A percentile compares a stretch with the other conserved stretches of the same genome.
Evolutionary conservation across 2,329 filamentous ascomycete species (phyloP).

Genomic region (Clarireedia monteithiana): DNA sequence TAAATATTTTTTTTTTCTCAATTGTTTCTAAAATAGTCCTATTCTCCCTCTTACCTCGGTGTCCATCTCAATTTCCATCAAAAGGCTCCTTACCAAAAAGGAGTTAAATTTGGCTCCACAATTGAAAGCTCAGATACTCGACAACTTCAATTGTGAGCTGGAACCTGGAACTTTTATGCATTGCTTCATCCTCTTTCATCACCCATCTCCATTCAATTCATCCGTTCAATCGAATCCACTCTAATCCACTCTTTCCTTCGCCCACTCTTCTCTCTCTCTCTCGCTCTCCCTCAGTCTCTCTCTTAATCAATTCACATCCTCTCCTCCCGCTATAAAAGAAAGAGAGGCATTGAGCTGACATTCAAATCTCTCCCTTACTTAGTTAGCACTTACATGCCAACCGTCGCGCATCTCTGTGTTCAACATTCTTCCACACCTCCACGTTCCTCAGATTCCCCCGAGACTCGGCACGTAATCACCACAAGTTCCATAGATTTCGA

Average conservation of each 20-base stretch:
- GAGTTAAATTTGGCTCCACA: constrained; percentile 10
- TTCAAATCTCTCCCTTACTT: constrained; percentile 18
- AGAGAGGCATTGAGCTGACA: constrained; percentile 20
- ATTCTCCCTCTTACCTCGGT: background rate
- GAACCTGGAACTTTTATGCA: background rate
- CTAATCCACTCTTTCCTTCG: background rate
- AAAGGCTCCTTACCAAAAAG: background rate
- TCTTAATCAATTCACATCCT: background rate
- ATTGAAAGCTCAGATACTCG: constrained; percentile 9
- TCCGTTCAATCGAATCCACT: background rate
- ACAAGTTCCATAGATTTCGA: background rate
- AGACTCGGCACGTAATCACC: constrained; percentile 19
- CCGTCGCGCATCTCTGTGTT: constrained; percentile 21
- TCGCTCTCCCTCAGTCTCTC: background rate
- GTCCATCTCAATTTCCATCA: constrained; percentile 1
- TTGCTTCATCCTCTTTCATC: background rate
- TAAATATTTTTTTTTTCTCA: background rate
- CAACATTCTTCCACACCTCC: constrained; percentile 11
- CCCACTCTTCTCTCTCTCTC: background rate
- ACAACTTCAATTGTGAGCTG: constrained; percentile 3
- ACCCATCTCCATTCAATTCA: background rate
- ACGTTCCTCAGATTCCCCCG: constrained; percentile 21
- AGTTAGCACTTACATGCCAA: constrained; percentile 28
- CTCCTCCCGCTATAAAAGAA: background rate
- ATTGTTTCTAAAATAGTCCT: background rate